phyloP scores from a whole-genome alignment of 2,329 filamentous ascomycete species.

The Aspergillus quadricinctus region DNA sequence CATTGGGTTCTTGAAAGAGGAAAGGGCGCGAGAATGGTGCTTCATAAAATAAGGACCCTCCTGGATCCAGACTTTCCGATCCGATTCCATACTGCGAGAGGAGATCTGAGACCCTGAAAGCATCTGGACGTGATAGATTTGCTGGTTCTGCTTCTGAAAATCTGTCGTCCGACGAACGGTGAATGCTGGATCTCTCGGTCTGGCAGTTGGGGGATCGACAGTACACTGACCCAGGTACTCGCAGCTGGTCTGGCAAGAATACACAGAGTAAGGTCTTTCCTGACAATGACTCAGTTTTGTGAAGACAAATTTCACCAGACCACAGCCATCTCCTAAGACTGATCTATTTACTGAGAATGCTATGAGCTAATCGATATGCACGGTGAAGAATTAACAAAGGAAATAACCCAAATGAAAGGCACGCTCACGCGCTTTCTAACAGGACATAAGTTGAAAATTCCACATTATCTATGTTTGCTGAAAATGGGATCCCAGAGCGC shows the following conservation, averaged over 20 bases:
- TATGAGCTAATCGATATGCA: background rate
- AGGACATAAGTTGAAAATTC: background rate
- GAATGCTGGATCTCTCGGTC: background rate
- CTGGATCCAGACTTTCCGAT: background rate
- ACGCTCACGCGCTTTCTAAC: background rate
- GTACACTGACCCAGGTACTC: too few species aligned
- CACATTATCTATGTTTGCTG: background rate
- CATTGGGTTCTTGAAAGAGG: background rate
- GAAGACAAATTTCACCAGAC: background rate
- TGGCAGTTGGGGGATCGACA: background rate
- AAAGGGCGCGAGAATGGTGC: background rate
- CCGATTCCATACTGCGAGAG: background rate
- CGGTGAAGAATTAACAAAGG: background rate
- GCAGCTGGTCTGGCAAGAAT: background rate
- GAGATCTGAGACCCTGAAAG: background rate
- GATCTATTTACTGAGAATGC: background rate
- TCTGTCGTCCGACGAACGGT: background rate
- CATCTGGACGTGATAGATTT: background rate
- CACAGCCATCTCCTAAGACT: background rate
- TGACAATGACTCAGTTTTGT: background rate
- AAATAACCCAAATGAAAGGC: background rate
- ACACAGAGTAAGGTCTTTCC: background rate
- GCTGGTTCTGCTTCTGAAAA: background rate
- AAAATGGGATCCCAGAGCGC: background rate
- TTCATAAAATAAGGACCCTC: background rate